A percentile compares a stretch with the other conserved stretches of the same genome.
Conservation (phyloP, 2,329 filamentous ascomycete genomes). For the Xylariomycetidae sp. region DNA sequence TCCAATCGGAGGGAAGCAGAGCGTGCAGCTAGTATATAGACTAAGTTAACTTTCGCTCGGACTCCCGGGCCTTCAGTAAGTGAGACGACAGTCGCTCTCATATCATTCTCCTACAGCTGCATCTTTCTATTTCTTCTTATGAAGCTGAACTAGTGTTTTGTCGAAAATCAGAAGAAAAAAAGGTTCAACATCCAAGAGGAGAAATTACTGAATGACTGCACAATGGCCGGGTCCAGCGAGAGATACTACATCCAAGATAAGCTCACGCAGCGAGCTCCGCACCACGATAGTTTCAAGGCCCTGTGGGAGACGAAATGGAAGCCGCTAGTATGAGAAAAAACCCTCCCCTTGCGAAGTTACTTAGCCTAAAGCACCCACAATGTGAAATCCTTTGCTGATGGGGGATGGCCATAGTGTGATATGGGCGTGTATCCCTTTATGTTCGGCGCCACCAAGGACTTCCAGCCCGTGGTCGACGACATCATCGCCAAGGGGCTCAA, state of each 20-base stretch:
- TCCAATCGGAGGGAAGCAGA: too few species aligned
- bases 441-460: slow-evolving; percentile 26
- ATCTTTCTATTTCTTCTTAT: too few species aligned
- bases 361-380: too few species aligned
- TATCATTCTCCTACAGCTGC: too few species aligned
- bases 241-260: slow-evolving; percentile 25
- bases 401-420: slow-evolving; percentile 17
- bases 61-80: too few species aligned
- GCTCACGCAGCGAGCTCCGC: slow-evolving; percentile 14
- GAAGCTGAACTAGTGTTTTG: too few species aligned
- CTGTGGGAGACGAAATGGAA: slow-evolving; percentile 28
- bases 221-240: slow-evolving; percentile 21
- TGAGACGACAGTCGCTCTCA: too few species aligned
- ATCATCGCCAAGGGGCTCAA: slow-evolving; percentile 26
- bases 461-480: slow-evolving; percentile 26
- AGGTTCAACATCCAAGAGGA: too few species aligned
- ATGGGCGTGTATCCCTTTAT: slow-evolving; percentile 33
- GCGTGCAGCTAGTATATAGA: too few species aligned
- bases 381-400: neutral
- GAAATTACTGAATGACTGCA: neutral
- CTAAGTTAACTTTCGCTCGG: too few species aligned
- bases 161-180: too few species aligned
- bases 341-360: too few species aligned
- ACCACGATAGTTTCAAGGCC: slow-evolving; percentile 23
- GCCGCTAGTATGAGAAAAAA: slow-evolving; percentile 12